Conservation (phyloP, 148 eudicot genomes). For the Diospyros kaki region DNA sequence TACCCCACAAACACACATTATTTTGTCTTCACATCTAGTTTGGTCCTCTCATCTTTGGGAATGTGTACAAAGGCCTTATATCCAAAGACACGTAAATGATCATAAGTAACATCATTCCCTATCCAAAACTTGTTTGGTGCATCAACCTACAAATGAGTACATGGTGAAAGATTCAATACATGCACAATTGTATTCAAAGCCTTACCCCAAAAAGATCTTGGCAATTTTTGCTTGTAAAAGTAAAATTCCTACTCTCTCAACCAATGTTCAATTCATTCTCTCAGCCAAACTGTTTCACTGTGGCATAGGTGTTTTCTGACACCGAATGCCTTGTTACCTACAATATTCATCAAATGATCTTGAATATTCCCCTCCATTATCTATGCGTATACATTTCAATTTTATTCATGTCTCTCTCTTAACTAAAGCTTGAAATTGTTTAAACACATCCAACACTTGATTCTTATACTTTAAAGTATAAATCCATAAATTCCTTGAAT, state of each 20-base stretch:
- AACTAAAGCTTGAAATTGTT: conserved; percentile 7
- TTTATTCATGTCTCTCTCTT: conserved; percentile 6
- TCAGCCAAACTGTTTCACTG: neutral
- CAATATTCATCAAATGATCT: neutral
- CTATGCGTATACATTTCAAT: conserved; percentile 1
- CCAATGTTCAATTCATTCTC: conserved; percentile 4
- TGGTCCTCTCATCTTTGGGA: no score
- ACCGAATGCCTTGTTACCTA: neutral
- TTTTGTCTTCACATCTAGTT: no score
- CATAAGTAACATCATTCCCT: no score
- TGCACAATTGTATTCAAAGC: neutral
- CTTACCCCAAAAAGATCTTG: neutral
- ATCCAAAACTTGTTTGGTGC: no score
- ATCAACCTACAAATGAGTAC: no score
- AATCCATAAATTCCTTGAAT: conserved; percentile 9
- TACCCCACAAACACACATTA: no score
- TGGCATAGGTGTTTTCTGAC: neutral
- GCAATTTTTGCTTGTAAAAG: neutral
- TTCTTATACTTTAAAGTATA: conserved; percentile 9
- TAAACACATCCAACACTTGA: conserved; percentile 8
- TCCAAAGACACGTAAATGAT: no score
- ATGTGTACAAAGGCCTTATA: no score
- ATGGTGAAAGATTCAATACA: neutral
- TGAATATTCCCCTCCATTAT: conserved; percentile 6
- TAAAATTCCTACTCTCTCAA: neutral